Conservation (phyloP, 768 basidiomycete genomes). For the Tylopilus rubrobrunneus region DNA sequence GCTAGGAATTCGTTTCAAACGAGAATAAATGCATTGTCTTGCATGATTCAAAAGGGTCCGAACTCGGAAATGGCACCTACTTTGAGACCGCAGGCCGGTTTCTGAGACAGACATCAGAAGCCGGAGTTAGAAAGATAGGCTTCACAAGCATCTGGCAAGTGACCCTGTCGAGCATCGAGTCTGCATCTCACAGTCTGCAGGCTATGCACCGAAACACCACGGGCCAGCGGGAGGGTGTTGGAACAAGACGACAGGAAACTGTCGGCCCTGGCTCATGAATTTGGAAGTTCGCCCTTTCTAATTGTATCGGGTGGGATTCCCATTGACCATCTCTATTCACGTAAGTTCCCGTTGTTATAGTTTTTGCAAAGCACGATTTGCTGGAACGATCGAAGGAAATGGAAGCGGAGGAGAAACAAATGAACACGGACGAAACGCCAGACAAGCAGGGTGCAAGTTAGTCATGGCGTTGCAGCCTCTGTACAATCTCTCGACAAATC, state of each 20-base stretch:
- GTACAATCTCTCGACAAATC: neutral
- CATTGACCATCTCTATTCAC: too few relatives aligned
- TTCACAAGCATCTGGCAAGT: too few relatives aligned
- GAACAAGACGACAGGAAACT: conserved; percentile 7
- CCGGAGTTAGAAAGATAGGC: too few relatives aligned
- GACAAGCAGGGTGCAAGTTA: neutral
- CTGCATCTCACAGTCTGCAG: too few relatives aligned
- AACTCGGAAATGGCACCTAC: too few relatives aligned
- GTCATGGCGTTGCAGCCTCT: neutral
- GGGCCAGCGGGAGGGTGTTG: neutral
- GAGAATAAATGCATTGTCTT: too few relatives aligned
- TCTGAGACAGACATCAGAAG: too few relatives aligned
- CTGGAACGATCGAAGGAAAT: neutral
- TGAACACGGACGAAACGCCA: neutral
- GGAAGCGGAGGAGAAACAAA: neutral
- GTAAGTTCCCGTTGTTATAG: conserved; percentile 2
- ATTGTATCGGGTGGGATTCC: neutral
- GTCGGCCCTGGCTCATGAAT: neutral
- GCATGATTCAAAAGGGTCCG: too few relatives aligned
- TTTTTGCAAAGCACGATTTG: conserved; percentile 7
- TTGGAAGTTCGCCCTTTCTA: neutral
- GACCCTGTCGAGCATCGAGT: too few relatives aligned
- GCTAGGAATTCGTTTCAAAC: too few relatives aligned
- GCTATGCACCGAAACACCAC: neutral
- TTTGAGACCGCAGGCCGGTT: too few relatives aligned